A percentile compares a stretch with the other conserved stretches of the same genome.
Evolutionary conservation across 2,329 filamentous ascomycete genomes (phyloP).

Genomic region (Seiridium unicorne): DNA sequence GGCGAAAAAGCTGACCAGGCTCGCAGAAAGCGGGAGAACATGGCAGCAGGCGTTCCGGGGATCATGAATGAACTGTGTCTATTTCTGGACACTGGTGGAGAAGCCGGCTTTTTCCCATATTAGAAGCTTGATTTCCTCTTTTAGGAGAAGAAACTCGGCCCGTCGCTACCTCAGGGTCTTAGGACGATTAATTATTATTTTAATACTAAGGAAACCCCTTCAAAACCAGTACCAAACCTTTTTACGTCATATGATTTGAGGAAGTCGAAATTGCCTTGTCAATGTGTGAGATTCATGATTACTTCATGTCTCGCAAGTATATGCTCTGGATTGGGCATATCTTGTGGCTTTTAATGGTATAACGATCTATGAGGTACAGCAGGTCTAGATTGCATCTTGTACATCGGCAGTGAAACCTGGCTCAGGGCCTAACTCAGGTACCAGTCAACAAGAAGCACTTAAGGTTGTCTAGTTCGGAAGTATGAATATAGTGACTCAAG

Average conservation of each 20-base stretch:
- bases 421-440: too few relatives aligned
- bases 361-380: too few relatives aligned
- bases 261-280: neutral
- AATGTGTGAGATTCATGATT: too few relatives aligned
- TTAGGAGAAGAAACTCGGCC: neutral
- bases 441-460: too few relatives aligned
- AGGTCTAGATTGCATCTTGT: too few relatives aligned
- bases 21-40: neutral
- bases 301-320: too few relatives aligned
- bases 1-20: neutral
- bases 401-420: too few relatives aligned
- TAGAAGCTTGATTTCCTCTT: neutral
- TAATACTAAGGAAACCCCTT: neutral
- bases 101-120: neutral
- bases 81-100: neutral
- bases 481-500: too few relatives aligned
- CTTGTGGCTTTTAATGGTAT: too few relatives aligned
- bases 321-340: too few relatives aligned
- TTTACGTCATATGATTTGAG: neutral
- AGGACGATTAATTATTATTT: neutral
- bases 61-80: neutral
- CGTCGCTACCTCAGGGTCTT: neutral
- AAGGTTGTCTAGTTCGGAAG: too few relatives aligned
- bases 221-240: too few relatives aligned
- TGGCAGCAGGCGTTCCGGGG: neutral